These are phyloP conservation scores for Moniliella sp. DNA, from an alignment of 1,284 basidiomycete species.

Conservation along the genomic window DNA sequence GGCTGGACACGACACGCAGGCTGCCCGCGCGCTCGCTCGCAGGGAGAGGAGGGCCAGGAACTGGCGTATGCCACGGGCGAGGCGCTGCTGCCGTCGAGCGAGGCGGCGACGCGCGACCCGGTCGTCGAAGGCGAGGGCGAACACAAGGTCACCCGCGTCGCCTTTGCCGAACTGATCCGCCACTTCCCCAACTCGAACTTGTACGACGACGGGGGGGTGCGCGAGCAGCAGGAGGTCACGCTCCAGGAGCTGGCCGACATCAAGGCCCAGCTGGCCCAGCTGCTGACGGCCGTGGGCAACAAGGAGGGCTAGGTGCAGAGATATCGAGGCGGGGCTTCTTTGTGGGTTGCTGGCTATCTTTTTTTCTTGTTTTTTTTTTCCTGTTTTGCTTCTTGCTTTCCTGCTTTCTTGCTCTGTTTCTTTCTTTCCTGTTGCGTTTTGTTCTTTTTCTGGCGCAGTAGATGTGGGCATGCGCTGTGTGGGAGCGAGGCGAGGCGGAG, in stretches of 20 bases:
- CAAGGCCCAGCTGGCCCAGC: neutral
- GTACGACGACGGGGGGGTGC: neutral
- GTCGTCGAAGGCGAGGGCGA: neutral
- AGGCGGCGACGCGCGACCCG: neutral
- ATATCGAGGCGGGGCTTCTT: too few species aligned
- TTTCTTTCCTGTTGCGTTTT: too few species aligned
- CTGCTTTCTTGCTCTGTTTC: too few species aligned
- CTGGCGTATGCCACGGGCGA: neutral
- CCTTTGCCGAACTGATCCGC: neutral
- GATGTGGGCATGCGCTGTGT: too few species aligned
- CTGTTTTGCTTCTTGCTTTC: too few species aligned
- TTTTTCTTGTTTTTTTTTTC: too few species aligned
- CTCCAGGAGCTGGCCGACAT: neutral
- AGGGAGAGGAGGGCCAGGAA: neutral
- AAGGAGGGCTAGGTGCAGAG: too few species aligned
- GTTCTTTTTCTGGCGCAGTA: too few species aligned
- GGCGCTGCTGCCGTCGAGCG: neutral
- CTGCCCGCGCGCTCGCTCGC: neutral
- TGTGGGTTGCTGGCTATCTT: too few species aligned
- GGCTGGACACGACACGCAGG: slow-evolving; percentile 5
- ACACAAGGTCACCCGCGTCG: neutral
- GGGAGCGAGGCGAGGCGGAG: too few species aligned
- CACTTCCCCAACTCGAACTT: neutral
- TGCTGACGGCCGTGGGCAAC: too few species aligned
- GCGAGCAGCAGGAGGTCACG: neutral